A percentile compares a stretch with the other conserved stretches of the same genome.
phyloP scores from a whole-genome alignment of 2,329 filamentous ascomycete species.

The Bipolaris bicolor region DNA sequence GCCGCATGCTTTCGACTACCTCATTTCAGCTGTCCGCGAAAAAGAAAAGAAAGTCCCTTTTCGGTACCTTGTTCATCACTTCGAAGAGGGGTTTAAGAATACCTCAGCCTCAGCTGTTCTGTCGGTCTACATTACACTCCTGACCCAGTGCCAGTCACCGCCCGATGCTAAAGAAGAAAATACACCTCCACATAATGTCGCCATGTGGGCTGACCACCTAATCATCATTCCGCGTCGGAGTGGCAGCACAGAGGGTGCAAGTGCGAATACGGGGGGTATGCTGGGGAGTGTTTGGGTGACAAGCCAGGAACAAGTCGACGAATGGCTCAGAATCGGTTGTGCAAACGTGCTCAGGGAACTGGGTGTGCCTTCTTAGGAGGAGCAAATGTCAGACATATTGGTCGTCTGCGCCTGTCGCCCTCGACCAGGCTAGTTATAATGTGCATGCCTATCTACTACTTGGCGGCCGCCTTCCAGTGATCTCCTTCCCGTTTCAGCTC shows the following conservation, averaged over 20 bases:
- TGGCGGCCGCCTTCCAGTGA: not conserved
- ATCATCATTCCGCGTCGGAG: conserved; percentile 56
- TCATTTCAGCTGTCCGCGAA: conserved; percentile 27
- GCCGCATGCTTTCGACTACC: conserved; percentile 39
- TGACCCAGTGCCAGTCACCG: conserved; percentile 17
- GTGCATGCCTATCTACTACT: not conserved
- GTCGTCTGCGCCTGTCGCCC: not conserved
- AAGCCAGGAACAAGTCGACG: conserved; percentile 42
- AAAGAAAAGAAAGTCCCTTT: conserved; percentile 43
- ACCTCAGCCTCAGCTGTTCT: conserved; percentile 19
- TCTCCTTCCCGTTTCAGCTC: conserved; percentile 30
- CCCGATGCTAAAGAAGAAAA: conserved; percentile 18
- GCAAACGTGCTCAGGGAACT: conserved; percentile 47
- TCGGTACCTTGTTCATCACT: conserved; percentile 42
- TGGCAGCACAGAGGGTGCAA: conserved; percentile 46
- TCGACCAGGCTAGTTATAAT: not conserved
- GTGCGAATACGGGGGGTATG: conserved; percentile 57
- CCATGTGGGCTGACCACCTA: conserved; percentile 54
- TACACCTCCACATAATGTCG: conserved; percentile 55
- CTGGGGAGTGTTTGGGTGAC: conserved; percentile 53
- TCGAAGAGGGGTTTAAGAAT: conserved; percentile 25
- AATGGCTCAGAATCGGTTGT: conserved; percentile 50
- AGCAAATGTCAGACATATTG: not conserved
- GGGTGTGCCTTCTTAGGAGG: conserved; percentile 34
- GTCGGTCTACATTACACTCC: conserved; percentile 27